Percentiles rank a stretch among this genome's conserved stretches.
These are phyloP conservation scores for Daldinia eschscholtzii DNA, from an alignment of 2,329 filamentous ascomycete species.

Conservation along the genomic window DNA sequence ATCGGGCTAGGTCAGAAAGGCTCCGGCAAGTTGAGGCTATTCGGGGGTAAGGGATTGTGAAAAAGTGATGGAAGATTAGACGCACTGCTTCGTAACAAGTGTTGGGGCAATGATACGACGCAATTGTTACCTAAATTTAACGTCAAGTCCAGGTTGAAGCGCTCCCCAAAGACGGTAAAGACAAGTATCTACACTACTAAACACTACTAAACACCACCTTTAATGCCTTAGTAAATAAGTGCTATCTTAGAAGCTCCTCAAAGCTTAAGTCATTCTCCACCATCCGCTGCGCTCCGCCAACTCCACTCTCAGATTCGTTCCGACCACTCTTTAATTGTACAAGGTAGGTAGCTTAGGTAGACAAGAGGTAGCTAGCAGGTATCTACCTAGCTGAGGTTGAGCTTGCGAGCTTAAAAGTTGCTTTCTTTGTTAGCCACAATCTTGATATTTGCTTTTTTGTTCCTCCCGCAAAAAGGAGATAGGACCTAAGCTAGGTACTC, in stretches of 20 bases:
- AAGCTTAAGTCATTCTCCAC: constrained; percentile 26
- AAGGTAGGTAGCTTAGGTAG: neutral
- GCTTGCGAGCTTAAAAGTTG: neutral
- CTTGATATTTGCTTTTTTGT: neutral
- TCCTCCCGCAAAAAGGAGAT: neutral
- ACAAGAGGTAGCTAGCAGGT: neutral
- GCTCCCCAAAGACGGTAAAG: neutral
- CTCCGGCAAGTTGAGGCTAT: neutral
- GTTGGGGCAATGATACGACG: constrained; percentile 10
- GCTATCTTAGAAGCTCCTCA: constrained; percentile 6
- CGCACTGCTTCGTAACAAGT: constrained; percentile 18
- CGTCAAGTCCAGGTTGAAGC: constrained; percentile 23
- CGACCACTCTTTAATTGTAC: constrained; percentile 3
- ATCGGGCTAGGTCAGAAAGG: neutral
- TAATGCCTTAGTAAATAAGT: constrained; percentile 28
- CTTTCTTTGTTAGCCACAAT: neutral
- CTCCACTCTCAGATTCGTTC: constrained; percentile 15
- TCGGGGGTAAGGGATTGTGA: neutral
- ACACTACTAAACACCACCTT: too few species aligned
- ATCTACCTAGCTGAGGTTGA: neutral
- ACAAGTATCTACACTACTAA: neutral
- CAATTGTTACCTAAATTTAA: constrained; percentile 33
- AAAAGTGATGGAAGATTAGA: constrained; percentile 15
- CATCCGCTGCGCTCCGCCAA: constrained; percentile 35
- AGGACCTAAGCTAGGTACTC: neutral